Conservation (phyloP, 1,139 yeast species). For the Kodamaea alishanica region DNA sequence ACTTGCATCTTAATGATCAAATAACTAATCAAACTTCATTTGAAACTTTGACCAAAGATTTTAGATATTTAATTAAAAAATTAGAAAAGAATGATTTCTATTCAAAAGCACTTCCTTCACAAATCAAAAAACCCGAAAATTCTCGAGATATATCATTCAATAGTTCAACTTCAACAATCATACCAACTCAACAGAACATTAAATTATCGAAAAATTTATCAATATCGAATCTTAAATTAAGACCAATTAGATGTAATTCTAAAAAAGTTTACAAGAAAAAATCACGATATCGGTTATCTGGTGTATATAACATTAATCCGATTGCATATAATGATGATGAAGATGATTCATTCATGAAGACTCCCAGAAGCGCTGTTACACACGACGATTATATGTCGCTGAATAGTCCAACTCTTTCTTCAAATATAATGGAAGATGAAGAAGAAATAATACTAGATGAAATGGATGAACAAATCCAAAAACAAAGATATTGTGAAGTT, state of each 20-base stretch:
- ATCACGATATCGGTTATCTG: constrained; percentile 39
- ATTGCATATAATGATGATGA: constrained; percentile 17
- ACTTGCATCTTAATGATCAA: constrained; percentile 28
- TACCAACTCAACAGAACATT: no score
- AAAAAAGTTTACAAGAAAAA: constrained; percentile 38
- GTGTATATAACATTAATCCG: constrained; percentile 39
- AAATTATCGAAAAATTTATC: constrained; percentile 21
- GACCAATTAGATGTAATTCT: constrained; percentile 39
- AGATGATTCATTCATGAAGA: constrained; percentile 2
- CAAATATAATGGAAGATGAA: constrained; percentile 10
- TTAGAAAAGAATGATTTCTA: constrained; percentile 11
- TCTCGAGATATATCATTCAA: no score
- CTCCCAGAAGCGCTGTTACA: constrained; percentile 4
- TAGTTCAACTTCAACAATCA: no score
- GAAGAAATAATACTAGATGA: neutral
- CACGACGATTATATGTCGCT: constrained; percentile 6
- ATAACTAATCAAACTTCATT: constrained; percentile 46
- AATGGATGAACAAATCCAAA: neutral
- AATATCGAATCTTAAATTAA: constrained; percentile 36
- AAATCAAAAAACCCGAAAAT: no score
- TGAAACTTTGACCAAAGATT: constrained; percentile 49
- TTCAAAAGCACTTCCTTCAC: neutral
- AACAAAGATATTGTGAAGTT: constrained; percentile 4
- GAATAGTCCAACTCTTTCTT: neutral
- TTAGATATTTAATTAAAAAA: constrained; percentile 14